Evolutionary conservation across 2,329 filamentous ascomycete species (phyloP).

Genomic region (Trichoderma brevicompactum): DNA sequence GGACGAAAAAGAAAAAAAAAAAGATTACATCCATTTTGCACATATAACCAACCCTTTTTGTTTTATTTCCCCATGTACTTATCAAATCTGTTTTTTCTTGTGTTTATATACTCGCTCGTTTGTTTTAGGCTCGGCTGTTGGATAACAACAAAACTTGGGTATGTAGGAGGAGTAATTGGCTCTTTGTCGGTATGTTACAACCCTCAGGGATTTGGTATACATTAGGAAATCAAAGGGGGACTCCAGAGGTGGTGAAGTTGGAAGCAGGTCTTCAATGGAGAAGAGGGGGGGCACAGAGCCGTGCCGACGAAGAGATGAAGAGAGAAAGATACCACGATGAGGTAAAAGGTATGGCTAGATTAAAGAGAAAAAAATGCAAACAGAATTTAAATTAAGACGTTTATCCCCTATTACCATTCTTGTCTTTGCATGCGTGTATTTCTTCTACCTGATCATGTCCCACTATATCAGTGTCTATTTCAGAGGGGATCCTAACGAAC

Average conservation of each 20-base stretch:
- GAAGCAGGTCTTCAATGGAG: conserved; percentile 28
- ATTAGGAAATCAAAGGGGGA: conserved; percentile 8
- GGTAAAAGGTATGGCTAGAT: conserved; percentile 3
- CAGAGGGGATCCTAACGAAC: neutral
- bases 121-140: conserved; percentile 24
- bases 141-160: conserved; percentile 23
- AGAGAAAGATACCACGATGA: conserved; percentile 25
- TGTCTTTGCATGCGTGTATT: neutral
- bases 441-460: neutral
- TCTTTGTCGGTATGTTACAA: conserved; percentile 16
- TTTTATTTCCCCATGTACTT: conserved; percentile 30
- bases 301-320: conserved; percentile 20
- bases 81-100: conserved; percentile 32
- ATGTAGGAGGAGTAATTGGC: conserved; percentile 11
- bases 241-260: conserved; percentile 5
- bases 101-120: conserved; percentile 28
- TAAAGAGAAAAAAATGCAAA: conserved; percentile 20
- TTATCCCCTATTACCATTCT: neutral
- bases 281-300: neutral
- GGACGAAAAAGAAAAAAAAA: neutral
- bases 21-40: conserved; percentile 8
- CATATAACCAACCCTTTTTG: conserved; percentile 23
- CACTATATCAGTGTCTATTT: neutral
- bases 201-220: conserved; percentile 16
- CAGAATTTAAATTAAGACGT: conserved; percentile 7